These are phyloP conservation scores for Pholiota microspora DNA, from an alignment of 768 basidiomycete species.

Conservation along the genomic window DNA sequence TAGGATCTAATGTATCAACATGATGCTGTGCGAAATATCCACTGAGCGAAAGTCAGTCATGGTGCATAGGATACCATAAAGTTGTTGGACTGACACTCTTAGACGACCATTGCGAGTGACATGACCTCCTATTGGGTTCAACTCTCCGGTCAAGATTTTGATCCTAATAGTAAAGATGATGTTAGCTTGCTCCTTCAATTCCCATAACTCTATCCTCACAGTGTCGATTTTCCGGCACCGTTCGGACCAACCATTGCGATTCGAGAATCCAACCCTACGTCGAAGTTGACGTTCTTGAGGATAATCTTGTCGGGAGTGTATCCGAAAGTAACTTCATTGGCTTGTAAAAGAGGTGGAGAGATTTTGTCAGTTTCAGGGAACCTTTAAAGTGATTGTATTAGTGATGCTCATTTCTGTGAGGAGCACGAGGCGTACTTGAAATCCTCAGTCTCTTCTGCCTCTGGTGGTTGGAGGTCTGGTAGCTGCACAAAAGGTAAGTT, in stretches of 20 bases:
- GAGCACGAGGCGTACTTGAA: conserved; percentile 61
- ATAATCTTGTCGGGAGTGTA: conserved; percentile 78
- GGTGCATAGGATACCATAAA: background rate
- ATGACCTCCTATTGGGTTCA: conserved; percentile 73
- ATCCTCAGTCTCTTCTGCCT: conserved; percentile 86
- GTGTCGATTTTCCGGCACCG: conserved; percentile 94
- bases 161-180: conserved; percentile 49
- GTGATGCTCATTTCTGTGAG: background rate
- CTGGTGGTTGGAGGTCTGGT: conserved; percentile 91
- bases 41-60: conserved; percentile 34
- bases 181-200: conserved; percentile 1
- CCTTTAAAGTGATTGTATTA: conserved; percentile 31
- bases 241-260: conserved; percentile 96
- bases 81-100: conserved; percentile 59
- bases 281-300: conserved; percentile 79
- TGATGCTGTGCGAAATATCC: conserved; percentile 96
- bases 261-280: conserved; percentile 91
- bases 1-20: conserved; percentile 83
- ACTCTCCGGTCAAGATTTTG: conserved; percentile 86
- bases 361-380: conserved; percentile 98
- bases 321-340: conserved; percentile 88
- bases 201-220: conserved; percentile 44
- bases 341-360: conserved; percentile 91
- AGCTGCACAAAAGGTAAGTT: conserved; percentile 44
- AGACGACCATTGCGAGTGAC: conserved; percentile 90